Percentiles rank a stretch among this genome's conserved stretches.
phyloP scores from a whole-genome alignment of 2,329 filamentous ascomycete species.

The Colletotrichum eremochloae region DNA sequence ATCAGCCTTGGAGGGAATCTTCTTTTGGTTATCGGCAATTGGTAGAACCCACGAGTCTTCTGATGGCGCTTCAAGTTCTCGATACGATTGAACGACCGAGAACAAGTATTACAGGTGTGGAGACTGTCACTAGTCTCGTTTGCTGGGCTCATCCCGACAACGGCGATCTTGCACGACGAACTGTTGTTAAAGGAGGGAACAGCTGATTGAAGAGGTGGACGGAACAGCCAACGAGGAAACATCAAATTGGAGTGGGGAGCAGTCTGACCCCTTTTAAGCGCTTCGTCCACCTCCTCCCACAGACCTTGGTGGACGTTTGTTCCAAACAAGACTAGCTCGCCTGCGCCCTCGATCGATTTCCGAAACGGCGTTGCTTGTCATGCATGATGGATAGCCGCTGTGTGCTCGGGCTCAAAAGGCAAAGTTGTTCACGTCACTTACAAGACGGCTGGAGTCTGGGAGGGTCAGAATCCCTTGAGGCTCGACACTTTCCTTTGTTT shows the following conservation, averaged over 20 bases:
- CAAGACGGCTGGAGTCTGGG: not conserved
- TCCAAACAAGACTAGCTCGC: constrained; percentile 11
- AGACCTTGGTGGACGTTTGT: not conserved
- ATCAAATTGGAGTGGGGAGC: constrained; percentile 13
- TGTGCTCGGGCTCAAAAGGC: not conserved
- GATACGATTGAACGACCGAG: constrained; percentile 15
- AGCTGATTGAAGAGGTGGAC: constrained; percentile 13
- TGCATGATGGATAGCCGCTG: not conserved
- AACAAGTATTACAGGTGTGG: constrained; percentile 10
- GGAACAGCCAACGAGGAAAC: not conserved
- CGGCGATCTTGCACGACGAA: not conserved
- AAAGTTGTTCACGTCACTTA: not conserved
- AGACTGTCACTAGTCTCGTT: not conserved
- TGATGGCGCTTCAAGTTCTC: constrained; percentile 35
- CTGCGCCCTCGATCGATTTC: not conserved
- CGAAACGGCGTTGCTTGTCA: not conserved
- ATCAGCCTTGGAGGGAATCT: not conserved
- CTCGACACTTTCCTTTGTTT: not conserved
- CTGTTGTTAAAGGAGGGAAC: not conserved
- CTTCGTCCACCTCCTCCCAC: constrained; percentile 22
- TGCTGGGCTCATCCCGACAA: not conserved
- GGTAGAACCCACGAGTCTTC: constrained; percentile 24
- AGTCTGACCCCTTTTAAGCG: constrained; percentile 2
- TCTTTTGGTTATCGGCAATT: not conserved
- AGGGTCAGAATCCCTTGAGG: not conserved